Base-by-base conservation (phyloP, 1,284 basidiomycete genomes). In the Cronartium quercuum region DNA sequence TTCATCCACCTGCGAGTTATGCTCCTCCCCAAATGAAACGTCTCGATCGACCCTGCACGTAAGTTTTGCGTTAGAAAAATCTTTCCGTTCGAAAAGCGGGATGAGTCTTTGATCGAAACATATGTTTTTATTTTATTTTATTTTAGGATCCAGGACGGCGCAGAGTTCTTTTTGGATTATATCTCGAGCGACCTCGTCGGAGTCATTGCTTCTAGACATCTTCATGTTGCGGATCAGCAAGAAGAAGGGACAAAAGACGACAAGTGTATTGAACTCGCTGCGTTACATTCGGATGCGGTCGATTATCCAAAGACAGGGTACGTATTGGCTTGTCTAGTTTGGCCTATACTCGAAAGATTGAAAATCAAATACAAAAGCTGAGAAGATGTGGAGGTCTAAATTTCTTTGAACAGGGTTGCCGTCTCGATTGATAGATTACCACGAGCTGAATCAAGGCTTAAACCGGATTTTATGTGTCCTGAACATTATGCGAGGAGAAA, bases 91-190 rank as follows among this genome's bases (percentile, higher is more conserved):
- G n/a, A 6, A 18, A 58, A 24, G 38, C 18, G 55, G 21, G 13
- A 40, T 13, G 37, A 47, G 6, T 4, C 5, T 7, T 10, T n/a
- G 15, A 6, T 15, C 0, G 6, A 58, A 13, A 18, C 18, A n/a
- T 35, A 7, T 51, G 6, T 24, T 12, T 24, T 29, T 41, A 44
- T 62, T 70, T 55, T 60, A 4, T 15, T 7, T 60, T 58, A 62
- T 47, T 38, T 76, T 66, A 74, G 70, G 10, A 89, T 88, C 84
- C 82, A 79, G 18, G 91, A 89, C 81, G 87, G 90, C 1, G 87
- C 87, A 1, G 86, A 90, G 63, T 91, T 91, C 79, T 86, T 91
- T 15, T 84, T 88, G 67, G 87, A 90, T 75, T 90, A 87, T 76
- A 88, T 89, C 76, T 86, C 84, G 77, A 88, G 85, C 66, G 88